phyloP scores from a whole-genome alignment of 2,329 filamentous ascomycete genomes.

The Apiospora pterosperma region DNA sequence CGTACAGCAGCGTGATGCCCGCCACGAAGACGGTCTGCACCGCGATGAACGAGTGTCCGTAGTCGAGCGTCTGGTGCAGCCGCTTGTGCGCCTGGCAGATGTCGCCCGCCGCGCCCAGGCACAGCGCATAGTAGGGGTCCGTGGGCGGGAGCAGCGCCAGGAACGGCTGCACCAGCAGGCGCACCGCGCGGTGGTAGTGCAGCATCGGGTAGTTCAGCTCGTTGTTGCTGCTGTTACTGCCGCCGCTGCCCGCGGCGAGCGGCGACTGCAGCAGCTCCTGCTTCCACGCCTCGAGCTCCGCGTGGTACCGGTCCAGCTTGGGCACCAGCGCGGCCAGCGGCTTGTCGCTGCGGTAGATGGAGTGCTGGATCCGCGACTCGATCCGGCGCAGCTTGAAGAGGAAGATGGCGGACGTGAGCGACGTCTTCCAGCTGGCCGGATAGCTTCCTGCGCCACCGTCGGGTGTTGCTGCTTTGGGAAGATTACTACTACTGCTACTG shows the following conservation, averaged over 20 bases:
- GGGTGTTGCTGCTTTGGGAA: slow-evolving; percentile 12
- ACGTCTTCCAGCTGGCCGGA: slow-evolving; percentile 23
- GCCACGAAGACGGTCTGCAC: slow-evolving; percentile 41
- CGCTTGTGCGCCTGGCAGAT: slow-evolving; percentile 40
- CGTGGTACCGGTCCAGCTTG: slow-evolving; percentile 43
- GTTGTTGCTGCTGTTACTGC: slow-evolving; percentile 22
- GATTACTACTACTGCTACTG: slow-evolving; percentile 18
- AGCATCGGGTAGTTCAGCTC: slow-evolving; percentile 45
- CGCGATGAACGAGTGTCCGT: slow-evolving; percentile 39
- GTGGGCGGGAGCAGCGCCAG: slow-evolving; percentile 40
- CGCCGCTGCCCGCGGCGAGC: not conserved
- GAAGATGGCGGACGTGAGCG: slow-evolving; percentile 39
- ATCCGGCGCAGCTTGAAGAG: slow-evolving; percentile 42
- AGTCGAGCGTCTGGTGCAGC: slow-evolving; percentile 35
- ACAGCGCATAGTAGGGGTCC: slow-evolving; percentile 43
- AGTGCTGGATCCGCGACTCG: slow-evolving; percentile 47
- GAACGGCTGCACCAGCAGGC: slow-evolving; percentile 49
- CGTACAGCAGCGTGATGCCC: slow-evolving; percentile 36
- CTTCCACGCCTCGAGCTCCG: slow-evolving; percentile 45
- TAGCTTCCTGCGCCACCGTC: not conserved
- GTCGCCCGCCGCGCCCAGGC: slow-evolving; percentile 34
- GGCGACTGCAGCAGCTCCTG: slow-evolving; percentile 25
- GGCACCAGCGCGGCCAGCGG: slow-evolving; percentile 38
- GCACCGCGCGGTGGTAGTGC: slow-evolving; percentile 46
- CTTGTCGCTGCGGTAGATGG: slow-evolving; percentile 48